Percentiles rank a stretch among this genome's conserved stretches.
These are phyloP conservation scores for Lophiotrema nucula DNA, from an alignment of 495 filamentous ascomycete species.

Conservation along the genomic window DNA sequence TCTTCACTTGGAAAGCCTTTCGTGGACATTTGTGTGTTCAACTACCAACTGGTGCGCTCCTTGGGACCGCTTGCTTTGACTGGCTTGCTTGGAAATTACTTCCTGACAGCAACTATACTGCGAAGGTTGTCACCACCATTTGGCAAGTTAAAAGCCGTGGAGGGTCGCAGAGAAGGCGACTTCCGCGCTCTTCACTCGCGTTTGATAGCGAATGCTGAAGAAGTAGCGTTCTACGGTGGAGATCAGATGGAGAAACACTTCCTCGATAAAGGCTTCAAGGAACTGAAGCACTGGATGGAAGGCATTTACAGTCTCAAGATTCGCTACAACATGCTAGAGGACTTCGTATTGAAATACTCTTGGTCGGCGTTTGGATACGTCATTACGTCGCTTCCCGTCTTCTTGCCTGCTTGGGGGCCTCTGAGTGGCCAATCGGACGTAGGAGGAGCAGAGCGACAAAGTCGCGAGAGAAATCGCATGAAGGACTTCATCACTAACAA, in stretches of 20 bases:
- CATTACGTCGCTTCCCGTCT: slow-evolving; percentile 86
- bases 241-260: slow-evolving; percentile 89
- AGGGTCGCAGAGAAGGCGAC: slow-evolving; percentile 89
- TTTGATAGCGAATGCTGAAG: slow-evolving; percentile 94
- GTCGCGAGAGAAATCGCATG: slow-evolving; percentile 81
- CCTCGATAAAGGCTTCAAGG: slow-evolving; percentile 84
- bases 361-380: slow-evolving; percentile 98
- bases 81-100: slow-evolving; percentile 86
- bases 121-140: slow-evolving; percentile 89
- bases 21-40: slow-evolving; percentile 94
- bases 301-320: slow-evolving; percentile 94
- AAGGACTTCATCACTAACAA: slow-evolving; percentile 99
- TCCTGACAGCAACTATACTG: slow-evolving; percentile 84
- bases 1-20: slow-evolving; percentile 95
- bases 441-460: slow-evolving; percentile 39
- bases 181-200: slow-evolving; percentile 87
- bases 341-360: slow-evolving; percentile 96
- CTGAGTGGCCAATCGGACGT: slow-evolving; percentile 69
- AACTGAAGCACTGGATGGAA: slow-evolving; percentile 92
- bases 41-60: slow-evolving; percentile 91
- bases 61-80: slow-evolving; percentile 84
- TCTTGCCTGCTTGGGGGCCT: slow-evolving; percentile 93
- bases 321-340: slow-evolving; percentile 97
- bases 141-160: slow-evolving; percentile 91
- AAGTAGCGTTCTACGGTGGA: slow-evolving; percentile 98